phyloP scores from a whole-genome alignment of 495 filamentous ascomycete species.

The Rusavskia elegans region DNA sequence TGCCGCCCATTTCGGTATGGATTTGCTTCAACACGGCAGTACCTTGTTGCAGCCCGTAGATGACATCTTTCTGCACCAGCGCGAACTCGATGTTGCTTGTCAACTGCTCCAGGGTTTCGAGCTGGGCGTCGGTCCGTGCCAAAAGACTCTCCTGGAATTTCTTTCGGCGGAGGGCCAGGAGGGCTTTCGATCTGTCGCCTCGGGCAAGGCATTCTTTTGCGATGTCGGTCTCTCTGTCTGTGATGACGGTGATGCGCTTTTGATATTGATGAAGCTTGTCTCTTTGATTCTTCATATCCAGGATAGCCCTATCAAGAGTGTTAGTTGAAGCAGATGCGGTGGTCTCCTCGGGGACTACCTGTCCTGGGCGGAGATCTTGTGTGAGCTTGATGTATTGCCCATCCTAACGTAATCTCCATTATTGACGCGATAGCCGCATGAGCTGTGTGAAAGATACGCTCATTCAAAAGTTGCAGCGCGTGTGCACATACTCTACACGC shows the following conservation, averaged over 20 bases:
- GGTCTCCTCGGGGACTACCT: constrained; percentile 26
- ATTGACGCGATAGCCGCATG: too few species aligned
- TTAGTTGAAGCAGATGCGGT: not conserved
- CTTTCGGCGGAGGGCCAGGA: constrained; percentile 81
- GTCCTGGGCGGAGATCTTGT: constrained; percentile 60
- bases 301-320: constrained; percentile 51
- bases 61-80: constrained; percentile 84
- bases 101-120: constrained; percentile 74
- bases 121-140: constrained; percentile 76
- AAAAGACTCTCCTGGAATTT: constrained; percentile 94
- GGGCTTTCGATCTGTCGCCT: constrained; percentile 62
- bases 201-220: constrained; percentile 64
- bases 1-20: constrained; percentile 86
- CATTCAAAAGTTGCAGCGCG: too few species aligned
- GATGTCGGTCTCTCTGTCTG: constrained; percentile 63
- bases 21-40: constrained; percentile 81
- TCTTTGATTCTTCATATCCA: constrained; percentile 93
- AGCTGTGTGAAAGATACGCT: too few species aligned
- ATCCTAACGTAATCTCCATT: constrained; percentile 26
- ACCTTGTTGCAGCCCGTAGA: constrained; percentile 85
- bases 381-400: constrained; percentile 49
- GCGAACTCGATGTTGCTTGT: constrained; percentile 81
- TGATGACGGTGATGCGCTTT: constrained; percentile 68
- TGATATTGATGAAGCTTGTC: constrained; percentile 94
- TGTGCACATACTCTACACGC: too few species aligned